A percentile compares a stretch with the other conserved stretches of the same genome.
These are phyloP conservation scores for Isatis tinctoria DNA, from an alignment of 345 rosid genomes.

Conservation along the genomic window DNA sequence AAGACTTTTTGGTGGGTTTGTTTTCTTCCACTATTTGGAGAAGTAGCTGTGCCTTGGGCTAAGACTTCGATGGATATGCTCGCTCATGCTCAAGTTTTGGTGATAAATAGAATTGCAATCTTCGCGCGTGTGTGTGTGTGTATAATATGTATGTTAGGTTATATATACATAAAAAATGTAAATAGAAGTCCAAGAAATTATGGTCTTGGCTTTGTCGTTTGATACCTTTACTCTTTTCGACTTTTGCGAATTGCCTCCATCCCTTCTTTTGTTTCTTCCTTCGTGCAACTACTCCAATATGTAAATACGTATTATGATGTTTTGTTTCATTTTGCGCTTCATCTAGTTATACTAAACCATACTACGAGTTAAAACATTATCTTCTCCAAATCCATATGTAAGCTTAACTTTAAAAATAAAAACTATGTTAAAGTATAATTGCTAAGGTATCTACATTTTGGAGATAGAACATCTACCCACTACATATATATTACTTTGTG, in stretches of 20 bases:
- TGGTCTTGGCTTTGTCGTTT: not conserved
- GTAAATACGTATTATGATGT: not conserved
- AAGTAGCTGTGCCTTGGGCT: conserved; percentile 8
- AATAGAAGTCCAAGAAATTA: not conserved
- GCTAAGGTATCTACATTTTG: not conserved
- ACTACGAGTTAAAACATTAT: not conserved
- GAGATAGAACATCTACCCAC: not conserved
- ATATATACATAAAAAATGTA: not conserved
- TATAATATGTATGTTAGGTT: not conserved
- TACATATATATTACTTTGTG: not conserved
- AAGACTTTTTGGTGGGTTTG: conserved; percentile 13
- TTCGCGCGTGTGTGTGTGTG: not conserved
- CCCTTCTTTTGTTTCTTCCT: conserved; percentile 7
- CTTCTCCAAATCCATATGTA: not conserved
- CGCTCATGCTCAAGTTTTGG: conserved; percentile 8
- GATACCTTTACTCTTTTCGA: conserved; percentile 13
- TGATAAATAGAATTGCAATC: conserved; percentile 12
- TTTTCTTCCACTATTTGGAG: conserved; percentile 1
- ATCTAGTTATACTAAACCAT: not conserved
- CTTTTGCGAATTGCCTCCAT: not conserved
- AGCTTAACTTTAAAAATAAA: not conserved
- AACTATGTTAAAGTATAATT: not conserved
- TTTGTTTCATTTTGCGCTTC: not conserved
- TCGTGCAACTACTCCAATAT: conserved; percentile 4
- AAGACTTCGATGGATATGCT: conserved; percentile 15